Base-by-base conservation (phyloP, 108 stramenopile species). In the Aurantiochytrium sp. region DNA sequence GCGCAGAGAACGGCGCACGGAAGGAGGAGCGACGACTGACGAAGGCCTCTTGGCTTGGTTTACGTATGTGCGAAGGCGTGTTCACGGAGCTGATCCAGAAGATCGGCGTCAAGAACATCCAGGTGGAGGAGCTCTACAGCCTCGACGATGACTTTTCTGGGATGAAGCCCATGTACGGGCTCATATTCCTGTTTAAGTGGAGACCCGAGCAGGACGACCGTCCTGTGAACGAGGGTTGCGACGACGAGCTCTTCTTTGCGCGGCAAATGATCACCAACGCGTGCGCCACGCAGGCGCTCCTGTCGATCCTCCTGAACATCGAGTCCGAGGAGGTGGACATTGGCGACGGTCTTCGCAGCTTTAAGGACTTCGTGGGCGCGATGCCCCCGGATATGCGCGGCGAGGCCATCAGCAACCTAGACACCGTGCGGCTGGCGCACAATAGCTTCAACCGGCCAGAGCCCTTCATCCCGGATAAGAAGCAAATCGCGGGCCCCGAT, bases 251-350 rank as follows among this genome's bases (percentile, higher is more conserved):
- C 15, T 81, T 81, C 24, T 81, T 88, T 59, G 39, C 32, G 10
- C 32, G 39, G 52, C 50, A 53, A 34, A 89, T 94, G 31, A 94
- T 95, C 12, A 92, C 91, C 85, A 98, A 98, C 91, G 98, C 98
- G 1, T 97, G 96, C 88, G 96, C 96, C 19, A 98, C 98, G 4
- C 97, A 97, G 89, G 97, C 97, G 12, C 94, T 97, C 55, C 86
- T 97, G 32, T 92, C 92, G 54, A 94, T 96, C 41, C 59, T 97
- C 10, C 87, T 96, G 86, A 96, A 96, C 90, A 65, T 65, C 34
- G 19, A 48, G 45, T 90, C 93, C 21, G 90, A 55, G 22, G 81
- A 88, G 42, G 54, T 96, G 5, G 91, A 95, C 8, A 85, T 97
- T 37, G 98, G 98, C 31, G 55, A 86, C 4, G 93, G 89, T 21